A percentile compares a stretch with the other conserved stretches of the same genome.
phyloP scores from a whole-genome alignment of 1,284 basidiomycete species.

The Sphagnurus paluster region DNA sequence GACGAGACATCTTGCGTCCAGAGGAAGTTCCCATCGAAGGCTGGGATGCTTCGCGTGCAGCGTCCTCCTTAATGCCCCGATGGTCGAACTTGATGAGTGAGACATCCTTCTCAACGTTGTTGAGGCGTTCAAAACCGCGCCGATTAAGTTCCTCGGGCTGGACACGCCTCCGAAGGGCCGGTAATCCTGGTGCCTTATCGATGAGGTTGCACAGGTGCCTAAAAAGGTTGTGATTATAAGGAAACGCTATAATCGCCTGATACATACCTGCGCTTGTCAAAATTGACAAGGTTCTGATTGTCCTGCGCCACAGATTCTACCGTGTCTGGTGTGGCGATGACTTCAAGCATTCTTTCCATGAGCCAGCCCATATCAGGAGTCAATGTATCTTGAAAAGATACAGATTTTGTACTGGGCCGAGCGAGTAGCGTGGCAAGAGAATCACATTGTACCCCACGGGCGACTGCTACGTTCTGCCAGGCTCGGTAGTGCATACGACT shows the following conservation, averaged over 20 bases:
- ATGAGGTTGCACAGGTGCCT: slow-evolving; percentile 71
- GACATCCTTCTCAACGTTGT: slow-evolving; percentile 70
- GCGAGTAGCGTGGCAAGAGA: slow-evolving; percentile 57
- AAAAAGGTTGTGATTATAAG: slow-evolving; percentile 13
- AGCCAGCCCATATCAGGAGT: slow-evolving; percentile 80
- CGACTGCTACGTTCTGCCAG: slow-evolving; percentile 68
- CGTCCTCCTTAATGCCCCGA: slow-evolving; percentile 71
- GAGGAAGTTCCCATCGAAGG: slow-evolving; percentile 41
- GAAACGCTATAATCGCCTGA: neutral
- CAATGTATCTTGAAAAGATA: slow-evolving; percentile 49
- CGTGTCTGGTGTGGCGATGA: slow-evolving; percentile 73
- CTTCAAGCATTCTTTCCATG: slow-evolving; percentile 74
- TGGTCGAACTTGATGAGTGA: slow-evolving; percentile 59
- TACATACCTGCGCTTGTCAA: slow-evolving; percentile 79
- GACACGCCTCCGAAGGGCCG: slow-evolving; percentile 40
- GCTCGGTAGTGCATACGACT: slow-evolving; percentile 69
- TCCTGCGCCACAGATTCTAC: slow-evolving; percentile 54
- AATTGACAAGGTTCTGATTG: slow-evolving; percentile 64
- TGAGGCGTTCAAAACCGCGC: slow-evolving; percentile 70
- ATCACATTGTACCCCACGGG: slow-evolving; percentile 60
- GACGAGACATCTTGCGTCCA: slow-evolving; percentile 54
- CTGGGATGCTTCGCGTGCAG: slow-evolving; percentile 57
- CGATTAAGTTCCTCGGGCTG: slow-evolving; percentile 58
- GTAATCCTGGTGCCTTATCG: slow-evolving; percentile 45
- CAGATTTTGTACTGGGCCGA: slow-evolving; percentile 43